These are phyloP conservation scores for Fusarium zealandicum DNA, from an alignment of 2,329 filamentous ascomycete species.

Conservation along the genomic window DNA sequence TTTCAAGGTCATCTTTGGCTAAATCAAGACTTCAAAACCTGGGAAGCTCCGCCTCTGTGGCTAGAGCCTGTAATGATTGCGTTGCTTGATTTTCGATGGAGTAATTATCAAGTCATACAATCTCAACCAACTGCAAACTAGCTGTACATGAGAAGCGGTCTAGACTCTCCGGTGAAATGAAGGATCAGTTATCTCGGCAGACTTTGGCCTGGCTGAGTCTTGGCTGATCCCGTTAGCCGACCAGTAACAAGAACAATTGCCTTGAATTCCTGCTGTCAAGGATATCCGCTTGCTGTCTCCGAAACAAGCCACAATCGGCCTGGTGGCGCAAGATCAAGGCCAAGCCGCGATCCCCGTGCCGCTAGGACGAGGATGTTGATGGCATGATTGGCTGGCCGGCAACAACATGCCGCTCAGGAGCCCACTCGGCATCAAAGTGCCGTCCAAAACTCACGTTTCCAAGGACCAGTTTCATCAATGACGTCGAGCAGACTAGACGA, in stretches of 20 bases:
- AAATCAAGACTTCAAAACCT: too few relatives aligned
- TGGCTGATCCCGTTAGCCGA: background rate
- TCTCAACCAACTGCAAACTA: too few relatives aligned
- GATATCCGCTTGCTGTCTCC: background rate
- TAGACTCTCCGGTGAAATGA: too few relatives aligned
- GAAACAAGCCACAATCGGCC: background rate
- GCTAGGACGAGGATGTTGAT: background rate
- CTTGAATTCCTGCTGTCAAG: background rate
- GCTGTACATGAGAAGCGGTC: too few relatives aligned
- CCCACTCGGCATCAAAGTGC: conserved; percentile 33
- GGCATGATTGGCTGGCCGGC: conserved; percentile 22
- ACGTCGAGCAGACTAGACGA: conserved; percentile 21
- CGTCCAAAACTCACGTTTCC: conserved; percentile 20
- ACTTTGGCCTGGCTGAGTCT: background rate
- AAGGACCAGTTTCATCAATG: conserved; percentile 11
- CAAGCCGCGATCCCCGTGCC: conserved; percentile 19
- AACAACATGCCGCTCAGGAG: conserved; percentile 25
- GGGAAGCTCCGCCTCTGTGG: too few relatives aligned
- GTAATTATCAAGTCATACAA: too few relatives aligned
- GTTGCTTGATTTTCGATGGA: too few relatives aligned
- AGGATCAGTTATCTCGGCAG: background rate
- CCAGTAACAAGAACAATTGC: background rate
- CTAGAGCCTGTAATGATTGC: too few relatives aligned
- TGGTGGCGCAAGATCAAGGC: conserved; percentile 3
- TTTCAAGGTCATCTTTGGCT: background rate